Evolutionary conservation across 139 green algal genomes (phyloP), one percentile per base, ranked within the genome.

Genomic region (Chlorella sp.): DNA sequence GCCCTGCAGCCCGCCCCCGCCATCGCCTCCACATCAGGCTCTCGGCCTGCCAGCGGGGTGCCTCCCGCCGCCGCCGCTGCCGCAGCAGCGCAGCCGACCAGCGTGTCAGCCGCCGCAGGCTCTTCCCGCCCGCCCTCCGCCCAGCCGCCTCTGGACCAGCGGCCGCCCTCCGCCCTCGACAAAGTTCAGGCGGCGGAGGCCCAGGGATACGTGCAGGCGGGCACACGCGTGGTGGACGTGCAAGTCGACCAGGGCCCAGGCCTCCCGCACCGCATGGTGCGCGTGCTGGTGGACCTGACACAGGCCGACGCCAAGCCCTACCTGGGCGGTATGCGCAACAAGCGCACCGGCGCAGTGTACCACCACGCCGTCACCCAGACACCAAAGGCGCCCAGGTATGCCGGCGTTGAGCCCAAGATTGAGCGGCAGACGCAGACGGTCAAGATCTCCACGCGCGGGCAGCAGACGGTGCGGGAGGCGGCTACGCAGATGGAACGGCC

Each of bases 401-500:
- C 55, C 6, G 67, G 70, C 49, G 77, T 35, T n/a, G 77, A 85
- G 76, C 63, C 61, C 32, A 85, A 89, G 80, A 70, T 88, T 35
- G 83, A 74, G n/a, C 71, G 88, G 17, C 77, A 92, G 50, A 89
- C 83, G 6, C 87, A 93, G 78, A 92, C 89, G 23, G 67, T 84
- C 3, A 74, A 88, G 30, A 50, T 71, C 30, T 27, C 5, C 6
- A 59, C 65, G 60, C 74, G 74, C 66, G 67, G 29, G 26, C 31
- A 67, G 49, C 85, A 92, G 75, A 93, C 80, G 2, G 59, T 73
- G 71, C 82, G 87, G 2, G 88, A 95, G 67, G 72, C 75, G 35
- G 71, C 66, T 22, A 93, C 89, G 27, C 90, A 95, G 79, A 95
- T 95, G 88, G 77, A 79, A 60, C 80, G 87, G 49, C 85, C 85